Base-by-base conservation (phyloP, 805 yeast species). In the Sugiyamaella marilandica region DNA sequence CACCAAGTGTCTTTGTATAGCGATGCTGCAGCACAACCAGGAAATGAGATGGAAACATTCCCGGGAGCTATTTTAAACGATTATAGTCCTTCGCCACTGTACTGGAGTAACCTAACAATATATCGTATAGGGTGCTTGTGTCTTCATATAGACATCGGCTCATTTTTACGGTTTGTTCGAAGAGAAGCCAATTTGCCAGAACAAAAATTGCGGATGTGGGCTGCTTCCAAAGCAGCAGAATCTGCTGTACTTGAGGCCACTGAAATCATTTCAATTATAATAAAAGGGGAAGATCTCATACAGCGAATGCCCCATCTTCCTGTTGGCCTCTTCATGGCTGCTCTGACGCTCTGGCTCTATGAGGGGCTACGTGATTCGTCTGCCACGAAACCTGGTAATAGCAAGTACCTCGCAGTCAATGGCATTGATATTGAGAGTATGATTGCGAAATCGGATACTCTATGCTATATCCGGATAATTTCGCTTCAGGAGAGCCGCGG, bases 271-370 rank as follows among this genome's bases (percentile, higher is more conserved):
- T 34, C 37, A 13, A 34, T 34, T 34, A 10, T 34, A 5, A 34
- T 34, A n/a, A 13, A 10, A 34, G 16, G 37, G 16, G 37, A 34
- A 10, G 37, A 34, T 14, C 37, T 61, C 7, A 57, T 64, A 2
- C 60, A 59, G 34, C 56, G 58, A 35, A 63, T 65, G 5, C 66
- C 60, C 26, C 64, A 60, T 16, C 53, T 64, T 14, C 64, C 66
- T 7, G 65, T 68, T 68, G 59, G 68, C 18, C 56, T 58, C 13
- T 64, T 62, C 45, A 55, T 62, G 13, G 60, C 67, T 8, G 53
- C 62, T 10, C 51, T 64, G 14, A 63, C 68, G 5, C 54, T 63
- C 5, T 64, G 66, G 65, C 60, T 66, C 9, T 64, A 58, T 41
- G 67, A 64, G 46, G 50, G 41, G 13, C 47, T 41, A 5, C 45